A percentile compares a stretch with the other conserved stretches of the same genome.
These are phyloP conservation scores for Annulohypoxylon truncatum DNA, from an alignment of 2,329 filamentous ascomycete genomes.

Conservation along the genomic window DNA sequence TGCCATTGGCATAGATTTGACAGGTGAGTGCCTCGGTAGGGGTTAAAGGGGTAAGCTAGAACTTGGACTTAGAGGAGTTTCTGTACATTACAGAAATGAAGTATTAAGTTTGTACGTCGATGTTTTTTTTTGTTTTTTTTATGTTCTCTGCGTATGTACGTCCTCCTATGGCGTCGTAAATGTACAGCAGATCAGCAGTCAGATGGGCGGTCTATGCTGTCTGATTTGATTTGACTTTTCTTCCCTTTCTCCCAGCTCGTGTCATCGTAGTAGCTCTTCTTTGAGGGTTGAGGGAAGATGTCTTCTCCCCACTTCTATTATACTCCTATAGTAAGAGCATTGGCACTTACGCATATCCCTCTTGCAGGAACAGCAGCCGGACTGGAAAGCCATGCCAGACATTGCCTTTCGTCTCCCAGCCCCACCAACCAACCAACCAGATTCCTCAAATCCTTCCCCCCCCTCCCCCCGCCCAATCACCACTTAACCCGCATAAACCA, in stretches of 20 bases:
- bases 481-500: too few species aligned
- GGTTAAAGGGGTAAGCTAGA: neutral
- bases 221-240: neutral
- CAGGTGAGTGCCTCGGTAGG: neutral
- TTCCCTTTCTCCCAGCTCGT: neutral
- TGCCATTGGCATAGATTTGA: neutral
- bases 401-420: neutral
- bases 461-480: too few species aligned
- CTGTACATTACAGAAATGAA: neutral
- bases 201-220: neutral
- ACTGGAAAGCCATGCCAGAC: neutral
- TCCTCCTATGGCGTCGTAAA: constrained; percentile 1
- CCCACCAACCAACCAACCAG: neutral
- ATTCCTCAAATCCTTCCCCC: neutral
- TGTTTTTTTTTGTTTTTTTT: neutral
- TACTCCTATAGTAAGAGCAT: neutral
- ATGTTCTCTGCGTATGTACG: neutral
- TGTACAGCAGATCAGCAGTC: constrained; percentile 12
- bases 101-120: neutral
- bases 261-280: neutral
- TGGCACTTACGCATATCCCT: neutral
- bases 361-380: neutral
- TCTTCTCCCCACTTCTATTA: neutral
- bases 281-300: neutral
- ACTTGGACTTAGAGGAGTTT: neutral